A percentile compares a stretch with the other conserved stretches of the same genome.
Conservation (phyloP, 164 flowering plant species). For the Hamamelis virginiana region DNA sequence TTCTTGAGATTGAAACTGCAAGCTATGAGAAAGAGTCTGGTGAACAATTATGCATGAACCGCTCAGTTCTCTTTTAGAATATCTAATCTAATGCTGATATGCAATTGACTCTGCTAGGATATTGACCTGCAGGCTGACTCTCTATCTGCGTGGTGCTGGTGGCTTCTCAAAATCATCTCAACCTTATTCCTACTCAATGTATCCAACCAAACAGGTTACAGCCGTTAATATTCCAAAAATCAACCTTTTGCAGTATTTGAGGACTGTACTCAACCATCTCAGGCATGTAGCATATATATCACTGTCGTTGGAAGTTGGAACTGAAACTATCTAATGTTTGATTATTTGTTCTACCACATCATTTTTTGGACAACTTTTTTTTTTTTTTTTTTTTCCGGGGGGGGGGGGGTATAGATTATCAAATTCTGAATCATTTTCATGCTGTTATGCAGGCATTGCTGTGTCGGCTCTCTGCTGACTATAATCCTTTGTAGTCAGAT, state of each 20-base stretch:
- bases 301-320: background rate
- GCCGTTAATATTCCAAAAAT: slow-evolving; percentile 51
- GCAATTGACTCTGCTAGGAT: background rate
- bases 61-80: slow-evolving; percentile 42
- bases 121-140: slow-evolving; percentile 48
- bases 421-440: background rate
- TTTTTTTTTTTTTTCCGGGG: too few species aligned
- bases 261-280: slow-evolving; percentile 72
- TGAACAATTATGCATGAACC: slow-evolving; percentile 71
- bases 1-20: slow-evolving; percentile 68
- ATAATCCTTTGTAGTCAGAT: slow-evolving; percentile 94
- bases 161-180: slow-evolving; percentile 83
- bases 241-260: slow-evolving; percentile 67
- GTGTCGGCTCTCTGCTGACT: slow-evolving; percentile 92
- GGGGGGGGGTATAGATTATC: too few species aligned
- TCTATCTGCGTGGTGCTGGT: slow-evolving; percentile 84
- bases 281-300: slow-evolving; percentile 40
- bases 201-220: slow-evolving; percentile 43
- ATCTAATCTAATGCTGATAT: background rate
- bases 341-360: too few species aligned
- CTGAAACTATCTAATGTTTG: too few species aligned
- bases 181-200: slow-evolving; percentile 67
- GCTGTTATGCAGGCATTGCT: slow-evolving; percentile 69
- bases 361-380: too few species aligned
- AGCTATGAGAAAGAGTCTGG: slow-evolving; percentile 72